These are phyloP conservation scores for Cunninghamia lanceolata DNA, from an alignment of 75 land plant genomes.

Conservation along the genomic window DNA sequence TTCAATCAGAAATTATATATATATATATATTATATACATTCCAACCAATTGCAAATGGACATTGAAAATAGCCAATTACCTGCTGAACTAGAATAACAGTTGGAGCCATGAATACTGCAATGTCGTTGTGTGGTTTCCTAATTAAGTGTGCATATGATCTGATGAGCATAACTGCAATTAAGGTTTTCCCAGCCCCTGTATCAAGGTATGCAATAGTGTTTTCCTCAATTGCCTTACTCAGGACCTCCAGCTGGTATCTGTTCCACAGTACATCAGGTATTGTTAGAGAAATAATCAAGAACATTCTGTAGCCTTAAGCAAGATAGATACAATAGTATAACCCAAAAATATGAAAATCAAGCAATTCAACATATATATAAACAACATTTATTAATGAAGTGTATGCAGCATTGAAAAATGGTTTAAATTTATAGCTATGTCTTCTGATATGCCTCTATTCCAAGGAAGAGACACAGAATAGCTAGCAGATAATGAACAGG, in stretches of 20 bases:
- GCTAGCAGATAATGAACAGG: background rate
- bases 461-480: background rate
- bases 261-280: background rate
- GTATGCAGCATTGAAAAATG: background rate
- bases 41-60: background rate
- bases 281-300: background rate
- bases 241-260: constrained; percentile 23
- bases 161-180: constrained; percentile 25
- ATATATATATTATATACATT: no score
- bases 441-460: background rate
- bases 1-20: background rate
- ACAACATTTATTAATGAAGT: background rate
- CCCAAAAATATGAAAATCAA: background rate
- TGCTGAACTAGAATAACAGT: constrained; percentile 36
- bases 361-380: background rate
- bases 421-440: background rate
- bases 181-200: constrained; percentile 26
- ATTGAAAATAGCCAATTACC: constrained; percentile 15
- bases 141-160: background rate
- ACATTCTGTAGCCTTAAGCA: background rate
- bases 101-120: constrained; percentile 44
- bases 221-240: constrained; percentile 2
- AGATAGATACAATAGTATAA: background rate
- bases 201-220: constrained; percentile 20
- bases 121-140: constrained; percentile 6